These are phyloP conservation scores for Pyricularia pennisetigena DNA, from an alignment of 2,329 filamentous ascomycete species.

Conservation along the genomic window DNA sequence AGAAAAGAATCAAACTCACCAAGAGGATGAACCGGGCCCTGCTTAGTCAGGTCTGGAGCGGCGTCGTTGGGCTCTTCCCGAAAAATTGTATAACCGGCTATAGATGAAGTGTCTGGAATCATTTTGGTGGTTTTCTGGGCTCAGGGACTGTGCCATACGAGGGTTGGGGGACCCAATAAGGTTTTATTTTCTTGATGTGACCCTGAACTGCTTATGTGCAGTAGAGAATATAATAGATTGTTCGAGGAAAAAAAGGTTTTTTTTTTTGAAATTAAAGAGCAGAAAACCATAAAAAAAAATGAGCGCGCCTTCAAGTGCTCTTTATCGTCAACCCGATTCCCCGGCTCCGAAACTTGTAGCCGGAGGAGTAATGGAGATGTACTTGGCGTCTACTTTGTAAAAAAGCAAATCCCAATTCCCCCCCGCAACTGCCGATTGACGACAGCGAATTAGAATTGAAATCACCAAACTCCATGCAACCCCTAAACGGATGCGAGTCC, in stretches of 20 bases:
- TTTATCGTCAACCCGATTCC: no score
- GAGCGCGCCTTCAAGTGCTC: not conserved
- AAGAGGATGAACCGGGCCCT: slow-evolving; percentile 25
- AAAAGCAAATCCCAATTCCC: not conserved
- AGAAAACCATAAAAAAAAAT: not conserved
- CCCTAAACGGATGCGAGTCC: not conserved
- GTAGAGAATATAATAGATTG: no score
- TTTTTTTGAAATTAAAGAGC: not conserved
- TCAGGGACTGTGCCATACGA: not conserved
- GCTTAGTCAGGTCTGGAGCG: slow-evolving; percentile 22
- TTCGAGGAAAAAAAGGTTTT: no score
- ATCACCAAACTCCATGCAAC: not conserved
- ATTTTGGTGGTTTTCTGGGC: slow-evolving; percentile 15
- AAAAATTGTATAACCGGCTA: slow-evolving; percentile 35
- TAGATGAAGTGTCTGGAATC: slow-evolving; percentile 30
- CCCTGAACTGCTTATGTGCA: not conserved
- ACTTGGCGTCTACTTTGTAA: not conserved
- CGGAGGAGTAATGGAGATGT: not conserved
- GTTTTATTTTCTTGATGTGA: not conserved
- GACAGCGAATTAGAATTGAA: not conserved
- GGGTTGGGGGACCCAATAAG: no score
- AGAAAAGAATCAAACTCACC: slow-evolving; percentile 13
- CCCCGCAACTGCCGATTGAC: not conserved
- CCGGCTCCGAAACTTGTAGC: not conserved
- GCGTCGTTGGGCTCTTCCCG: slow-evolving; percentile 28